Base-by-base conservation (phyloP, 1,284 basidiomycete genomes). In the Rhodotorula glutinis region DNA sequence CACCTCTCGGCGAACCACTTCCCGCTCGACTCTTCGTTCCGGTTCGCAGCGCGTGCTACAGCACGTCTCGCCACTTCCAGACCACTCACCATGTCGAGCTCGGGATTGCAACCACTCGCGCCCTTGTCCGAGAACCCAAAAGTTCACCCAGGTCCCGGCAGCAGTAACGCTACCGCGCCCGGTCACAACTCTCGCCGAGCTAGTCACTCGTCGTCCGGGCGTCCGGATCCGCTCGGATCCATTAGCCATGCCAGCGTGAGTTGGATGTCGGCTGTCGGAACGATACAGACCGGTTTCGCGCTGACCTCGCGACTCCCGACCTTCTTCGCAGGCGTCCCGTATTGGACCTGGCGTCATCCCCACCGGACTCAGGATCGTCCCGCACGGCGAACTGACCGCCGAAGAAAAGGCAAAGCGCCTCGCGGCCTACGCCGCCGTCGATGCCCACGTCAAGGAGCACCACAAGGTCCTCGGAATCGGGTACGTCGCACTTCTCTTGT, bases 401-500 rank as follows among this genome's bases (percentile, higher is more conserved):
- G 72, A 73, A 62, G 72, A 73, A 43, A 65, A 65, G 53, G 88
- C 93, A 29, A 98, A 98, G 81, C 85, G 86, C 59, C 83, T 96
- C 16, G 95, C 96, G 21, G 95, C 94, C 3, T 96, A 87, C 80
- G 90, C 91, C 5, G 95, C 96, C 1, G 95, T 98, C 2, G 94
- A 98, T 79, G 84, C 87, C 63, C 89, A 98, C 80, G 84, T 98
- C 51, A 84, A 84, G 62, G 85, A 88, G 21, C 84, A 92, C 73
- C 88, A 97, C 81, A 88, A 87, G 82, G 91, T 93, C 65, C 91
- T 95, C 70, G 92, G 92, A 38, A 90, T 96, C 74, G 92, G 92
- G 57, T 92, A 88, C 68, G 91, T 47, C 51, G 21, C 16, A 19
- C 1, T 33, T n/a, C 41, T 30, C 10, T 21, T 4, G n/a, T 33